Base-by-base conservation (phyloP, 2,329 filamentous ascomycete species). In the Aspergillus luchuensis region DNA sequence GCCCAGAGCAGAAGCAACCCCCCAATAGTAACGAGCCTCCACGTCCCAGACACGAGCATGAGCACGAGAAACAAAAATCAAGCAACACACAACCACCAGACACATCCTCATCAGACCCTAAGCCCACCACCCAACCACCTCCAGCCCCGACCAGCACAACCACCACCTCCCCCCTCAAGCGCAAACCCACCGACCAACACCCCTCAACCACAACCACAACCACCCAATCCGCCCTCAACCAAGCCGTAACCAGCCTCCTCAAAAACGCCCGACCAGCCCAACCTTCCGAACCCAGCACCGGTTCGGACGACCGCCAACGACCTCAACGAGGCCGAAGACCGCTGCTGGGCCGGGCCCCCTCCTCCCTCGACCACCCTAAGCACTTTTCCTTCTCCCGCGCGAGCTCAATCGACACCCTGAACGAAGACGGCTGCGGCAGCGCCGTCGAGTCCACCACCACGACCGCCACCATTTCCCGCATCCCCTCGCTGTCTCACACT, bases 401-500 rank as follows among this genome's bases (percentile, higher is more conserved):
- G 28, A 81, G 79, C 67, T 82, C 80, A n/a, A 76, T 82, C 58
- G 80, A 82, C 61, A 81, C 80, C 23, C 70, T 82, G 8, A 81
- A 82, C 61, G 74, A 79, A 60, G 76, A 78, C 51, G 76, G 77
- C 8, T 74, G 74, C 39, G 74, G 76, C 38, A 76, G 72, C 39
- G 70, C 70, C 25, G 62, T 76, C 19, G 76, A 78, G 17, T 74
- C 71, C 48, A 23, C 56, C 63, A 73, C 69, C 52, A 71, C 67
- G 17, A 45, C 38, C 23, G 17, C 38, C 28, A 45, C n/a, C 47
- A n/a, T 17, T 7, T 8, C 13, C 3, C 19, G 21, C 8, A 49
- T 49, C 11, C 21, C 45, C 15, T 28, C 23, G 7, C 45, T 25
- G 8, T 28, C 25, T 15, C 8, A 17, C 15, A 50, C 25, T 7